These are phyloP conservation scores for Ophiostoma novo-ulmi DNA, from an alignment of 2,329 filamentous ascomycete genomes.

Conservation along the genomic window DNA sequence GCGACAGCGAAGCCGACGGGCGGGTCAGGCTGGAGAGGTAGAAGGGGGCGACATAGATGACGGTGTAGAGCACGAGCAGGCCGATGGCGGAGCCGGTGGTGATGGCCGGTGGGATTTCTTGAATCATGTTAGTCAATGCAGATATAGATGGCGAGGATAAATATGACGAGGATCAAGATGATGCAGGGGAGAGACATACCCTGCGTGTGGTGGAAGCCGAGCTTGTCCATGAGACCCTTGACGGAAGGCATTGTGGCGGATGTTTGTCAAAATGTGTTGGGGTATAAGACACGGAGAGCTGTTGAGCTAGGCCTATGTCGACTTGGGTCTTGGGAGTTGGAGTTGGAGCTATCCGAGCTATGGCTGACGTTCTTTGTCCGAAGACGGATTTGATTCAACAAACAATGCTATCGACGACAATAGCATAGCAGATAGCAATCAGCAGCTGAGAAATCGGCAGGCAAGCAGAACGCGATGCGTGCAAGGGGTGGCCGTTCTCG, in stretches of 20 bases:
- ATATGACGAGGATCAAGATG: too few species aligned
- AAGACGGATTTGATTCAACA: not conserved
- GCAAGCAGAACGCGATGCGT: not conserved
- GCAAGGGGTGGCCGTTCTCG: not conserved
- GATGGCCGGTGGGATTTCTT: conserved; percentile 37
- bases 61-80: conserved; percentile 60
- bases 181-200: conserved; percentile 22
- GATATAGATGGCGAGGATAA: not conserved
- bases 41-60: conserved; percentile 84
- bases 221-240: conserved; percentile 28
- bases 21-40: conserved; percentile 77
- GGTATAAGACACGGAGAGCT: not conserved
- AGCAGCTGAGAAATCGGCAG: not conserved
- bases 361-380: not conserved
- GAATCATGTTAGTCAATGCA: not conserved
- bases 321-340: not conserved
- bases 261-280: not conserved
- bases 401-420: conserved; percentile 6
- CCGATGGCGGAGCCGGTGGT: conserved; percentile 36
- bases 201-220: conserved; percentile 27
- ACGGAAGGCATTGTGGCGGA: conserved; percentile 27
- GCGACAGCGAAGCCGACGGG: conserved; percentile 70
- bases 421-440: not conserved
- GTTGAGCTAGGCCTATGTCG: not conserved
- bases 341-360: not conserved